Percentiles rank a stretch among this genome's conserved stretches.
These are phyloP conservation scores for Xylaria multiplex DNA, from an alignment of 2,329 filamentous ascomycete species.

Conservation along the genomic window DNA sequence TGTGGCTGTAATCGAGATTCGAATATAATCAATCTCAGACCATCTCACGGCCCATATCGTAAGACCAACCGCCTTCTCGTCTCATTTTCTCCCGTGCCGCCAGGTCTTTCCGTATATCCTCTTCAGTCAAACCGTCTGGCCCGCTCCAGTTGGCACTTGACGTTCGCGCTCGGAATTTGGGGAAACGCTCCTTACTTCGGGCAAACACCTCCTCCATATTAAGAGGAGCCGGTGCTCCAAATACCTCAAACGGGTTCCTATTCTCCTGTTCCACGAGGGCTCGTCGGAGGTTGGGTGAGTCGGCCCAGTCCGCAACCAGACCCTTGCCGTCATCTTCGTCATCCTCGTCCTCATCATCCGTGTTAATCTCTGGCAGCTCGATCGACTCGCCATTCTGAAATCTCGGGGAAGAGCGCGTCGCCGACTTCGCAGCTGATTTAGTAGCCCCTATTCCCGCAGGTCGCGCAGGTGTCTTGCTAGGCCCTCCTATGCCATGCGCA, in stretches of 20 bases:
- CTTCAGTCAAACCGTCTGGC: conserved; percentile 77
- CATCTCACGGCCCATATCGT: conserved; percentile 54
- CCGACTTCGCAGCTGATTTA: conserved; percentile 70
- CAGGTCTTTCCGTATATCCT: conserved; percentile 76
- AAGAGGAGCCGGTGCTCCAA: conserved; percentile 86
- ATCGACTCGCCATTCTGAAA: conserved; percentile 92
- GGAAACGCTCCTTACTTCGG: conserved; percentile 84
- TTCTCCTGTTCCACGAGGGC: conserved; percentile 84
- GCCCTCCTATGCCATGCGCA: conserved; percentile 62
- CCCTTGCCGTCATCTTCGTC: conserved; percentile 72
- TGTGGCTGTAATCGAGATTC: conserved; percentile 11
- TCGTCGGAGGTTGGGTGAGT: conserved; percentile 82
- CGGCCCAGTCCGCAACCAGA: conserved; percentile 85
- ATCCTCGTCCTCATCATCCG: conserved; percentile 85
- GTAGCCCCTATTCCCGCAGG: conserved; percentile 56
- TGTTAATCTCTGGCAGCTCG: conserved; percentile 92
- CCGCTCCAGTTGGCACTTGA: conserved; percentile 95
- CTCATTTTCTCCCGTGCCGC: conserved; percentile 74
- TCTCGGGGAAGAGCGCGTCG: conserved; percentile 76
- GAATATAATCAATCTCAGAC: conserved; percentile 31
- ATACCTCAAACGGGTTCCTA: conserved; percentile 84
- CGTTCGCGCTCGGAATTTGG: conserved; percentile 89
- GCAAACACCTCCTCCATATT: conserved; percentile 97
- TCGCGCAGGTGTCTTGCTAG: conserved; percentile 77
- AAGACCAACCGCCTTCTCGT: conserved; percentile 78